Evolutionary conservation across 768 basidiomycete genomes (phyloP).

Genomic region (Boletus patriciae): DNA sequence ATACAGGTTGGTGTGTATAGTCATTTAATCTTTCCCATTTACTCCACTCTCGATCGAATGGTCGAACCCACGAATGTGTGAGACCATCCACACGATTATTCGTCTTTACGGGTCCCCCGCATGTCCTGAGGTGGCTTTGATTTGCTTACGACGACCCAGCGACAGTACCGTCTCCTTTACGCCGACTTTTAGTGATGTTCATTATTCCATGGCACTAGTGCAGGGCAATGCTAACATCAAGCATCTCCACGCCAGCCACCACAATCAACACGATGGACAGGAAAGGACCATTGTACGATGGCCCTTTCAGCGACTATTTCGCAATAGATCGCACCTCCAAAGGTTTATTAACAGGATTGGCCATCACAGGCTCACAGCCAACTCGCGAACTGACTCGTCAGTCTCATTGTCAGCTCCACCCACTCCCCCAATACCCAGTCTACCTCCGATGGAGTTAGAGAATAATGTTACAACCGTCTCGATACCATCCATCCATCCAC

Average conservation of each 20-base stretch:
- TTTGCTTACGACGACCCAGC: constrained; percentile 14
- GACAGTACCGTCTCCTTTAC: constrained; percentile 8
- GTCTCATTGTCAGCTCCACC: constrained; percentile 39
- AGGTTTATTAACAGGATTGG: constrained; percentile 16
- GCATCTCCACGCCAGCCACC: background rate
- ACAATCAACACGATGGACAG: background rate
- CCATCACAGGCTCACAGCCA: constrained; percentile 27
- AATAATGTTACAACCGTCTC: constrained; percentile 4
- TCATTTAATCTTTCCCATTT: background rate
- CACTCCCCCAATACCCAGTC: constrained; percentile 48
- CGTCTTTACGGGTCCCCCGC: background rate
- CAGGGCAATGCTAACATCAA: background rate
- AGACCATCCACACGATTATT: background rate
- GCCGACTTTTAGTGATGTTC: constrained; percentile 4
- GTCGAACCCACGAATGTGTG: background rate
- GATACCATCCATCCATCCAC: constrained; percentile 4
- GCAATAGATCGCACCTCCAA: constrained; percentile 13
- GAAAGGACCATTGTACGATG: background rate
- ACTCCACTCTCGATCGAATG: background rate
- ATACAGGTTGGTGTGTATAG: background rate
- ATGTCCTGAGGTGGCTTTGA: background rate
- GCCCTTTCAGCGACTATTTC: background rate
- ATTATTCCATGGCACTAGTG: background rate
- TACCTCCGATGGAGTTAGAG: constrained; percentile 35
- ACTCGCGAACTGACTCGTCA: constrained; percentile 10